Conservation (phyloP, 352 stramenopile genomes). For the Globisporangium nagaii region DNA sequence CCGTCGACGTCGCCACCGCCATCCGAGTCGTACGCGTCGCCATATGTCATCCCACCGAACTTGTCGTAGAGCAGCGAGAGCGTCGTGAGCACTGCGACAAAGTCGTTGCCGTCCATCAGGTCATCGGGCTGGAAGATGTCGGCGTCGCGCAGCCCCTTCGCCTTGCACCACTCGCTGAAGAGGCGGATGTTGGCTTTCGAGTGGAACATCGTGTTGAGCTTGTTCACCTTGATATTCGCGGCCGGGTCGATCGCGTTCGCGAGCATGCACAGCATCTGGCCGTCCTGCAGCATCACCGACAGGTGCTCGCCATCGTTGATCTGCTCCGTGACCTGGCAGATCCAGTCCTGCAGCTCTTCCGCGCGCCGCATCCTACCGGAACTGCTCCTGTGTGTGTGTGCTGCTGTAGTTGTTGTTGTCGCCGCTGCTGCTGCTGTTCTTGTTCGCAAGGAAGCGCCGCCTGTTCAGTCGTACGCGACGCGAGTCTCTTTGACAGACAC, state of each 20-base stretch:
- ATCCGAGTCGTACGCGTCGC: conserved; percentile 46
- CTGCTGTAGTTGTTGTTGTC: not conserved
- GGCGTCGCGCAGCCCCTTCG: conserved; percentile 56
- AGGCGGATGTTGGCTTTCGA: conserved; percentile 80
- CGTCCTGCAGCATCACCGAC: conserved; percentile 76
- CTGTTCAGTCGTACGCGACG: too few relatives aligned
- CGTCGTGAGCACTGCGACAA: conserved; percentile 59
- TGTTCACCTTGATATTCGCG: conserved; percentile 80
- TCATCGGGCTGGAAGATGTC: conserved; percentile 82
- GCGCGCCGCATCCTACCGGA: conserved; percentile 43
- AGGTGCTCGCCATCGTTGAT: conserved; percentile 72
- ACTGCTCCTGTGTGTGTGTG: not conserved
- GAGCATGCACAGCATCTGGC: conserved; percentile 80
- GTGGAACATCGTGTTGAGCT: conserved; percentile 87
- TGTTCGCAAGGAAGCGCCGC: not conserved
- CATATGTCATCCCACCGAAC: conserved; percentile 59
- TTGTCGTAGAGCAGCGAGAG: conserved; percentile 84
- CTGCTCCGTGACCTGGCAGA: conserved; percentile 75
- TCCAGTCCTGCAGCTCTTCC: conserved; percentile 82
- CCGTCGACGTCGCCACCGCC: not conserved
- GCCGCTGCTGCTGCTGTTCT: not conserved
- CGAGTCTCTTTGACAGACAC: too few relatives aligned
- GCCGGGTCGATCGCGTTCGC: conserved; percentile 75
- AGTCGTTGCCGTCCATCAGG: conserved; percentile 59
- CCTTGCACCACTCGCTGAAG: conserved; percentile 77